Evolutionary conservation across 2,329 filamentous ascomycete species (phyloP).

Genomic region (Verticillium longisporum): DNA sequence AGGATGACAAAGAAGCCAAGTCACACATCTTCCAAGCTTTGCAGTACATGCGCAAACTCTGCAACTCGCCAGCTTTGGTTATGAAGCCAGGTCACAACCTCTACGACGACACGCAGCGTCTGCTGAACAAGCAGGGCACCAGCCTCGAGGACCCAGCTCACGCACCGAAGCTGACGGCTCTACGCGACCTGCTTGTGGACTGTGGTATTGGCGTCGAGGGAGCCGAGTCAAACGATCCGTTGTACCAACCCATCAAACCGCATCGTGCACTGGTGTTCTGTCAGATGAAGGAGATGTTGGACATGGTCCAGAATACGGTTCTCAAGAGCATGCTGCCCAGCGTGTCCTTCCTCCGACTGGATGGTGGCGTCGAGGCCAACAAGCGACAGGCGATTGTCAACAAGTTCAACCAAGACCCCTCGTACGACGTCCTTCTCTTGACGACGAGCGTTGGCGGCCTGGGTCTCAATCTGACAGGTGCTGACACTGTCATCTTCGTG

Average conservation of each 20-base stretch:
- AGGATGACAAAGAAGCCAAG: conserved; percentile 86
- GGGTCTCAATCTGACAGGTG: conserved; percentile 90
- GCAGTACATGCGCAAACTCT: conserved; percentile 99
- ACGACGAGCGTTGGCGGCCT: conserved; percentile 94
- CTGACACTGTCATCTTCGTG: conserved; percentile 98
- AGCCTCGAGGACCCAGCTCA: conserved; percentile 79
- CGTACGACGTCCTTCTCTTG: conserved; percentile 86
- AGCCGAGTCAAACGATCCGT: conserved; percentile 49
- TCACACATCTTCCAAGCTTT: conserved; percentile 98
- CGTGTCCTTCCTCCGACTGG: conserved; percentile 88
- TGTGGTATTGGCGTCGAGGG: conserved; percentile 86
- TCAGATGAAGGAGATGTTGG: conserved; percentile 99
- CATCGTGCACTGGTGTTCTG: conserved; percentile 96
- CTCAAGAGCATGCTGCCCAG: conserved; percentile 84
- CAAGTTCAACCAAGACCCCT: conserved; percentile 96
- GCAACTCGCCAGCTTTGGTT: conserved; percentile 93
- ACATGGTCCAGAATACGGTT: conserved; percentile 95
- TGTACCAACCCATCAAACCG: conserved; percentile 81
- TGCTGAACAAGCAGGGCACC: conserved; percentile 72
- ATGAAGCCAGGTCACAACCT: conserved; percentile 90
- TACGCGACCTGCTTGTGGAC: conserved; percentile 92
- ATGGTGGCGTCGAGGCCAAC: conserved; percentile 86
- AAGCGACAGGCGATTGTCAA: conserved; percentile 98
- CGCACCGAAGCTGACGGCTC: conserved; percentile 84
- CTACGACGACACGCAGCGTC: conserved; percentile 79